These are phyloP conservation scores for Phytophthora quininea DNA, from an alignment of 352 stramenopile species.

Conservation along the genomic window DNA sequence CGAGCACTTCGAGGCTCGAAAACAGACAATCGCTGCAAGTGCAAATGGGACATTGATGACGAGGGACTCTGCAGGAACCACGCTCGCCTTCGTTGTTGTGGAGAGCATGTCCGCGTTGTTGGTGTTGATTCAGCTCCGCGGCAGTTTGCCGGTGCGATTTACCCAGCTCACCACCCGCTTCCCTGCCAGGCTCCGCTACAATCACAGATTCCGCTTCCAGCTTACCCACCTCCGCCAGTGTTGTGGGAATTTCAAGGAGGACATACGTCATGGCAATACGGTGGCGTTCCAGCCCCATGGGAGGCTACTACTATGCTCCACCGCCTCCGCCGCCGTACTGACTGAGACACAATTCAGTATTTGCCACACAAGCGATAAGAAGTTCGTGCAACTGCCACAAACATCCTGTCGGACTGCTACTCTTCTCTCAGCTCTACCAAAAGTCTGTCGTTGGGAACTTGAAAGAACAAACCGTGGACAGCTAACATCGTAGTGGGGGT, in stretches of 20 bases:
- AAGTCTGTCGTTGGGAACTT: too few relatives aligned
- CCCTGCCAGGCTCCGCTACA: not conserved
- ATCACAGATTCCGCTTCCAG: not conserved
- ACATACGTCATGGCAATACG: slow-evolving; percentile 17
- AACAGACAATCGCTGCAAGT: not conserved
- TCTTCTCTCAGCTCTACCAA: too few relatives aligned
- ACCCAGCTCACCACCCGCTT: not conserved
- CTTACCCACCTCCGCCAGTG: not conserved
- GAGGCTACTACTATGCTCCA: too few relatives aligned
- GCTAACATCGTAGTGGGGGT: too few relatives aligned
- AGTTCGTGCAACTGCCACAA: too few relatives aligned
- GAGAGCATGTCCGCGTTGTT: not conserved
- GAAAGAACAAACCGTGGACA: too few relatives aligned
- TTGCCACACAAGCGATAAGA: too few relatives aligned
- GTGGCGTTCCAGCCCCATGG: too few relatives aligned
- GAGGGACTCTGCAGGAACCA: not conserved
- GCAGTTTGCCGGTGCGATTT: not conserved
- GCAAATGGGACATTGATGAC: not conserved
- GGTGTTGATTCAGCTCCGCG: not conserved
- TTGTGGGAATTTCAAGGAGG: not conserved
- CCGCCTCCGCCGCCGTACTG: too few relatives aligned
- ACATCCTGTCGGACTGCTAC: too few relatives aligned
- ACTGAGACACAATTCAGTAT: too few relatives aligned
- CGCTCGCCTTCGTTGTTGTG: not conserved
- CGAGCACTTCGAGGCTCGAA: not conserved